Percentiles rank a stretch among this genome's conserved stretches.
phyloP scores from a whole-genome alignment of 371 early-diverging fungal genomes.

The Apophysomyces trapeziformis region DNA sequence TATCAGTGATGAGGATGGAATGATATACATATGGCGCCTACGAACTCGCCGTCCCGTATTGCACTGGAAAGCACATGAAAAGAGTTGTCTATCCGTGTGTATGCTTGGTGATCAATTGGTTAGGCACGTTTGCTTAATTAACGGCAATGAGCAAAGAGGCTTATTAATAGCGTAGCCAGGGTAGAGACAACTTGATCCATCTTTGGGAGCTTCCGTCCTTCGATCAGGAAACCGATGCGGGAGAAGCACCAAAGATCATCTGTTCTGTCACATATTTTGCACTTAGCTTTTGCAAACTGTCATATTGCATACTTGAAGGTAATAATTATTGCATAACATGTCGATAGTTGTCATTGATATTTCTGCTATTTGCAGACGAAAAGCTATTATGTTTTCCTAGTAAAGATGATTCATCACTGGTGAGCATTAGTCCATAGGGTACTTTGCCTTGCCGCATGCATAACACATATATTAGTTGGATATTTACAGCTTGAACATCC shows the following conservation, averaged over 20 bases:
- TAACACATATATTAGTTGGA: slow-evolving; percentile 35
- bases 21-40: slow-evolving; percentile 45
- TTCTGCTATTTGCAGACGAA: neutral
- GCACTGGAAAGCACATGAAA: slow-evolving; percentile 49
- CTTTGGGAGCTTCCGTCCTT: slow-evolving; percentile 39
- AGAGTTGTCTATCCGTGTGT: slow-evolving; percentile 28
- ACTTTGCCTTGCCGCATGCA: neutral
- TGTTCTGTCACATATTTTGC: slow-evolving; percentile 42
- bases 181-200: slow-evolving; percentile 53
- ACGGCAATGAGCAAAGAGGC: neutral
- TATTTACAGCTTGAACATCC: slow-evolving; percentile 42
- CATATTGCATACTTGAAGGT: slow-evolving; percentile 25
- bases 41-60: slow-evolving; percentile 37
- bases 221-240: slow-evolving; percentile 12
- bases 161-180: slow-evolving; percentile 38
- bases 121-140: slow-evolving; percentile 1
- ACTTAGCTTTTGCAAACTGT: slow-evolving; percentile 48
- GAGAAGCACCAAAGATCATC: slow-evolving; percentile 15
- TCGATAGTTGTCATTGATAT: neutral
- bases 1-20: slow-evolving; percentile 46
- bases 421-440: slow-evolving; percentile 10
- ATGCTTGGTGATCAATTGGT: slow-evolving; percentile 3
- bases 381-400: slow-evolving; percentile 33
- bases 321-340: neutral
- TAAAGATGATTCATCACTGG: slow-evolving; percentile 32